Base-by-base conservation (phyloP, 306 rosid genomes). In the Cucumis hystrix region DNA sequence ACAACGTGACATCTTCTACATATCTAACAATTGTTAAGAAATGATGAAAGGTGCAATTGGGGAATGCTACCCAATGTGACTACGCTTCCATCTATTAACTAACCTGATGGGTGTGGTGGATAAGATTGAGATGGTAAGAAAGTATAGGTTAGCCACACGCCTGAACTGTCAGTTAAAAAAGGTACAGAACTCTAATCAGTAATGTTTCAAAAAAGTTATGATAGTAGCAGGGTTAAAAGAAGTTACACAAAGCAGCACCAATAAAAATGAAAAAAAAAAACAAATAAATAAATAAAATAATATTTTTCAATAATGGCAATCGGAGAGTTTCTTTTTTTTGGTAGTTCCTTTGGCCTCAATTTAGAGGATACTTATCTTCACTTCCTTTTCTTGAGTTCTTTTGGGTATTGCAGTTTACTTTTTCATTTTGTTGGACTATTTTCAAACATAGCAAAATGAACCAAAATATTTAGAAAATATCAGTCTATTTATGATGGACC, bases 121-220 rank as follows among this genome's bases (percentile, higher is more conserved):
- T 79, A 95, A 86, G 87, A 90, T 90, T 80, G 98, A 92, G 86
- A 95, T 95, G 35, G 93, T 81, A 80, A 95, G 98, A 79, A 95
- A 95, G 88, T 95, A 95, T 78, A 92, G 92, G 81, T 95, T 95
- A 76, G 98, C 98, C 85, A 95, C 98, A 87, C 98, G 95, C 67
- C 98, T 90, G 90, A 95, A 95, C 98, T 95, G 98, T 79, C 90
- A 86, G 62, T 76, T 63, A 65, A 58, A 82, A 83, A 86, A 84
- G 30, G 11, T 64, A 86, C 61, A 80, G 55, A 84, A 78, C 72
- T 89, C 69, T 78, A 84, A 84, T 83, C 87, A 87, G 55, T 20
- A 18, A 16, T 61, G 41, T 56, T 59, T 40, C 49, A 40, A 57
- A 23, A 17, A 78, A 30, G 64, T 8, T 40, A 51, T 17, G 12